Base-by-base conservation (phyloP, 108 stramenopile genomes). In the Phaeodactylum tricornutum region DNA sequence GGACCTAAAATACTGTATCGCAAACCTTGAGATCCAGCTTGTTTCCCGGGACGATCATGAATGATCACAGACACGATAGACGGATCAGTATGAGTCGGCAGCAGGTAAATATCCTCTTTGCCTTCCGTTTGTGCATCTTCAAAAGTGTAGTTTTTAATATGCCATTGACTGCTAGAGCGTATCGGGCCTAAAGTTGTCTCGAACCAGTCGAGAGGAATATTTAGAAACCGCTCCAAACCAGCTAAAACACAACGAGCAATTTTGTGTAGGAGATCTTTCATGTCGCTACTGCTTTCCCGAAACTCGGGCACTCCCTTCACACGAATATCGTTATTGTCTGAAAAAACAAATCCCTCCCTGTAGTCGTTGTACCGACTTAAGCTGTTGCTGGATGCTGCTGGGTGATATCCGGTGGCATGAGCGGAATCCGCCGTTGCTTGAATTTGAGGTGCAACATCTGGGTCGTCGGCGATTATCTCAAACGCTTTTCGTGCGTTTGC, bases 31-130 rank as follows among this genome's bases (percentile, higher is more conserved):
- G 57, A 72, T 50, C 76, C 71, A 9, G 39, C 19, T 25, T 57
- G 53, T 12, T 50, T 40, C 19, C 66, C 75, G 19, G 56, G 40
- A 11, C 29, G 45, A 45, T 90, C 84, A 41, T 78, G 68, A 23
- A 90, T 51, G 6, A 90, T 67, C 1, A 90, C 66, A 4, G 80
- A 82, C 29, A 90, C 73, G 24, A 90, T 46, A 22, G 84, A 85
- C 35, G 87, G 87, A 70, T 90, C 87, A 0, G 87, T 90, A 46
- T 90, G 87, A 46, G 64, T 61, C 0, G 87, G 87, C 17, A 87
- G 49, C 29, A 70, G 50, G 26, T 63, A 53, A 14, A 58, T 64
- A 1, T 64, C 57, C 25, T 57, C 66, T 23, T 55, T 23, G 42
- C 11, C 29, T 26, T 29, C 21, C 7, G 16, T 41, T 35, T 33